These are phyloP conservation scores for Cyclospora cayetanensis DNA, from an alignment of 169 alveolate species.

Conservation along the genomic window DNA sequence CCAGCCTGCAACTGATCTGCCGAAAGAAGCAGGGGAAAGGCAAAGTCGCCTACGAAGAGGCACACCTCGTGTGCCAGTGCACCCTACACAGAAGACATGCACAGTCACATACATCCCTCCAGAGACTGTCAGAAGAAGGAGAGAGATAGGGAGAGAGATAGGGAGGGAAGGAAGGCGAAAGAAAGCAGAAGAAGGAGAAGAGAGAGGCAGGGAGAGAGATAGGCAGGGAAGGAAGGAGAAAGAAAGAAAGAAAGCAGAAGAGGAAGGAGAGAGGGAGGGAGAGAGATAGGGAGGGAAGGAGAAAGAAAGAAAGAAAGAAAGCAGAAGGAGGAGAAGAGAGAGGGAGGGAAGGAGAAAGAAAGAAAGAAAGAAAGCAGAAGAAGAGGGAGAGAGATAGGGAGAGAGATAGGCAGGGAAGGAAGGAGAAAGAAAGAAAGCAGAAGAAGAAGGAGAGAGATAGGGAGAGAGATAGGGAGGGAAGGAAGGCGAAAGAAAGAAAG, in stretches of 20 bases:
- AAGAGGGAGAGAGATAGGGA: too few relatives aligned
- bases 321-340: not conserved
- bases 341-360: not conserved
- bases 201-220: not conserved
- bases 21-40: not conserved
- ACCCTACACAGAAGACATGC: too few relatives aligned
- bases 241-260: not conserved
- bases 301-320: not conserved
- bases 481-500: not conserved
- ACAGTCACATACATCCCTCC: too few relatives aligned
- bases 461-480: not conserved
- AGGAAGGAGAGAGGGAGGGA: not conserved
- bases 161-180: too few relatives aligned
- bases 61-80: not conserved
- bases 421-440: too few relatives aligned
- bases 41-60: not conserved
- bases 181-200: not conserved
- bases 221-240: not conserved
- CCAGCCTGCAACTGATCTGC: not conserved
- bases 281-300: not conserved
- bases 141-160: too few relatives aligned
- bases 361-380: too few relatives aligned
- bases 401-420: too few relatives aligned
- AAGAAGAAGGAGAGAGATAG: not conserved
- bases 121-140: too few relatives aligned